Percentiles rank a stretch among this genome's conserved stretches.
These are phyloP conservation scores for Alternaria solani DNA, from an alignment of 2,329 filamentous ascomycete genomes.

Conservation along the genomic window DNA sequence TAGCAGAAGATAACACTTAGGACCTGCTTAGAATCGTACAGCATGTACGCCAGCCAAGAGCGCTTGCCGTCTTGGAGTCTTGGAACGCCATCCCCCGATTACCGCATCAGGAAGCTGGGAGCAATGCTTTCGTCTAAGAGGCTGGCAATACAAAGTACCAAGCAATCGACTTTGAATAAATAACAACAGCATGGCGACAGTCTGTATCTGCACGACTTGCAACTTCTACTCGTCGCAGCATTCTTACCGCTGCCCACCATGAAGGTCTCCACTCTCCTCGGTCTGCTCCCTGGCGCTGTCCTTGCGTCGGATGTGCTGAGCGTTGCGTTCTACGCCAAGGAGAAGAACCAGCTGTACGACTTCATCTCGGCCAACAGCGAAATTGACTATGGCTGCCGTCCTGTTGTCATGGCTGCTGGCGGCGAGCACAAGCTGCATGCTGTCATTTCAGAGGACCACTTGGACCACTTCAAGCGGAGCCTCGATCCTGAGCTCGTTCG, in stretches of 20 bases:
- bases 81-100: constrained; percentile 13
- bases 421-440: constrained; percentile 45
- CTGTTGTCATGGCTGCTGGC: constrained; percentile 37
- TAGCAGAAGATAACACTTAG: constrained; percentile 27
- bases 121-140: constrained; percentile 6
- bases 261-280: constrained; percentile 38
- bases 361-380: constrained; percentile 42
- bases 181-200: constrained; percentile 8
- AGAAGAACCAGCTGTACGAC: constrained; percentile 35
- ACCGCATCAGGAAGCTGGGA: constrained; percentile 24
- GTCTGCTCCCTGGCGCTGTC: constrained; percentile 34
- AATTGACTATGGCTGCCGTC: constrained; percentile 48
- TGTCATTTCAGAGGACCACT: constrained; percentile 35
- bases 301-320: constrained; percentile 39
- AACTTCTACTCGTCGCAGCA: constrained; percentile 5
- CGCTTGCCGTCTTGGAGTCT: constrained; percentile 26
- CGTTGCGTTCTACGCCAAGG: constrained; percentile 44
- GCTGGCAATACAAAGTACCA: constrained; percentile 3
- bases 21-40: constrained; percentile 31
- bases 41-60: constrained; percentile 24
- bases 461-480: constrained; percentile 32
- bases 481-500: constrained; percentile 34
- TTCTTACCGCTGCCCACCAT: constrained; percentile 20
- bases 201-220: constrained; percentile 13
- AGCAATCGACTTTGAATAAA: constrained; percentile 12